Evolutionary conservation across 306 rosid species (phyloP), one percentile per base, ranked within the genome.

Genomic region (Bauhinia variegata): DNA sequence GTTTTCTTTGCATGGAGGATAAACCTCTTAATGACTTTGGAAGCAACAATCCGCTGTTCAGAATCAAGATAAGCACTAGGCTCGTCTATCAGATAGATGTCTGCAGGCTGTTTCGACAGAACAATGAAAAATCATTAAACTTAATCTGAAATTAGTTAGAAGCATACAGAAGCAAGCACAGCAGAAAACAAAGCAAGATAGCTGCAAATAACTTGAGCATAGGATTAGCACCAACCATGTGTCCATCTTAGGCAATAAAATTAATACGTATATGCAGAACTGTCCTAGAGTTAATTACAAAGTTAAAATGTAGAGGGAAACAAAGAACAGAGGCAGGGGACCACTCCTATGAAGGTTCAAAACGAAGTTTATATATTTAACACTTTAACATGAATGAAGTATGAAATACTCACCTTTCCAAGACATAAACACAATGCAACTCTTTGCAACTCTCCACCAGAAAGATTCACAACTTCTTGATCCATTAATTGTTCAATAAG

Each of bases 381-480:
- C 18, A 23, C 30, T 62, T 32, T 71, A 33, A 41, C 11, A 18
- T 11, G 9, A 37, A 44, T 31, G 65, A 73, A 75, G 57, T 15
- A 16, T 54, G 15, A 60, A 38, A 63, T 42, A 72, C 38, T 47
- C 86, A 93, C 99, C 99, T 90, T 95, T 59, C 99, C 99, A 13
- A 95, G 99, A 78, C 99, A 95, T 6, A 90, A 82, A 75, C 96
- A 88, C 52, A 95, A 78, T 28, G 99, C 97, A 73, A 95, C 97
- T 86, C 99, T 85, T 74, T 95, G 99, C 83, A 90, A 70, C 89
- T 95, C 99, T 81, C 99, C 99, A 67, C 99, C 97, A 63, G 99
- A 90, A 71, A 95, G 97, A 86, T 90, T 95, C 68, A 85, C 82
- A 57, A 95, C 97, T 80, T 95, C 97, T 79, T 91, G 96, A 70